A percentile compares a stretch with the other conserved stretches of the same genome.
Conservation (phyloP, 305 asterid species). For the Plantago lanceolata region DNA sequence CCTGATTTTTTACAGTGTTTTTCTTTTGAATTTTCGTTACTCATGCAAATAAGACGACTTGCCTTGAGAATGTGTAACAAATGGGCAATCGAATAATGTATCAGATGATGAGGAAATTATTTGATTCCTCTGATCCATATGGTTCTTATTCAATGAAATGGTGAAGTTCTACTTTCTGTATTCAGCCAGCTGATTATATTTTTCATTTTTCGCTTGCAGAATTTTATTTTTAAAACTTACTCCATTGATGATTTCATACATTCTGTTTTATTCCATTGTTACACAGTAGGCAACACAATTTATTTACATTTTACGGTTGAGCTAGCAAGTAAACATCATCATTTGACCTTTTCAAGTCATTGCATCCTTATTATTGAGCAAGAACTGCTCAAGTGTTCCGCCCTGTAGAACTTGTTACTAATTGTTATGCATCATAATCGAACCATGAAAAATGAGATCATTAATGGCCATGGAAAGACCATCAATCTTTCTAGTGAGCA, state of each 20-base stretch:
- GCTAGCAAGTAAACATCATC: not conserved
- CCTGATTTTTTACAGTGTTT: constrained; percentile 24
- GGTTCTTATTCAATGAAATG: constrained; percentile 22
- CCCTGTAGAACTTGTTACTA: too few relatives aligned
- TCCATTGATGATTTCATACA: not conserved
- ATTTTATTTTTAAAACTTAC: not conserved
- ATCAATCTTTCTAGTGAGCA: constrained; percentile 22
- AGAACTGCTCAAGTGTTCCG: not conserved
- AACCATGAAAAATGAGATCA: constrained; percentile 17
- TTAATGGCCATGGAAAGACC: constrained; percentile 20
- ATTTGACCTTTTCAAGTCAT: not conserved
- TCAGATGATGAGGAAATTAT: constrained; percentile 31
- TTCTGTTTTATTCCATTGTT: not conserved
- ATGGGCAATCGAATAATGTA: constrained; percentile 32
- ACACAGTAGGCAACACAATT: not conserved
- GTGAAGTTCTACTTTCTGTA: constrained; percentile 8
- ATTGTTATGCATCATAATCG: not conserved
- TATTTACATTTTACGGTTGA: not conserved
- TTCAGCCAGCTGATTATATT: too few relatives aligned
- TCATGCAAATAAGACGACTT: constrained; percentile 39
- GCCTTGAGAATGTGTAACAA: constrained; percentile 31
- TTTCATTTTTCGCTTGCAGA: not conserved
- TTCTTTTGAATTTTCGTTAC: constrained; percentile 14
- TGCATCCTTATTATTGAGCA: not conserved
- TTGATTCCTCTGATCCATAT: constrained; percentile 26